These are phyloP conservation scores for Sphagnum magellanicum DNA, from an alignment of 228 moss, liverwort and hornwort species.

Conservation along the genomic window DNA sequence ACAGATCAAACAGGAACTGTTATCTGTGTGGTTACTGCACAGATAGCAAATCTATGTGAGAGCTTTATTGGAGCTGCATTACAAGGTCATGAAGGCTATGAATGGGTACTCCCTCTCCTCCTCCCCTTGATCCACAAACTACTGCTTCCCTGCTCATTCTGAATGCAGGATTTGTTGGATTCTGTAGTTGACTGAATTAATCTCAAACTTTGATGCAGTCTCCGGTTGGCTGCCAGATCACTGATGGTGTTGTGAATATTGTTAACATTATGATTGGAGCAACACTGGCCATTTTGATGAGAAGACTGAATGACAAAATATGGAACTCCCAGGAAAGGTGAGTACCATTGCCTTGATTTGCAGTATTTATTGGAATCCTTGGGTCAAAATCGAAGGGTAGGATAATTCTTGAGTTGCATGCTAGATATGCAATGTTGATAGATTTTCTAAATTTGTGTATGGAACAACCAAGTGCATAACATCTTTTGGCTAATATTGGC, in stretches of 20 bases:
- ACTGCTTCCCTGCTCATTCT: not conserved
- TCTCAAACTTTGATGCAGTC: no score
- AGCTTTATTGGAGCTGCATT: constrained; percentile 87
- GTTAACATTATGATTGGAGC: constrained; percentile 52
- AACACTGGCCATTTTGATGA: constrained; percentile 26
- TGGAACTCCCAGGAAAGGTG: not conserved
- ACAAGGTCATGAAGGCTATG: constrained; percentile 78
- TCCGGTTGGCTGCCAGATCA: constrained; percentile 32
- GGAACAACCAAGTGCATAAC: no score
- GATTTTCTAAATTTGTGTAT: no score
- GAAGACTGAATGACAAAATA: constrained; percentile 20
- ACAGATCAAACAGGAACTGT: constrained; percentile 66
- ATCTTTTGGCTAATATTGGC: no score
- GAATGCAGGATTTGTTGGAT: no score
- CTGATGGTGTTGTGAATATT: constrained; percentile 51
- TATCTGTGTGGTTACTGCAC: constrained; percentile 72
- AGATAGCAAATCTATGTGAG: constrained; percentile 87
- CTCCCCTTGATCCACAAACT: not conserved
- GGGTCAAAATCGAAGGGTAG: no score
- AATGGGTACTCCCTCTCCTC: constrained; percentile 55
- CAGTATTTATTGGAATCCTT: no score
- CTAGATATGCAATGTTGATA: no score
- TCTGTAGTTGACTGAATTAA: no score
- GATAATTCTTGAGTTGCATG: no score
- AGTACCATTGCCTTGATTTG: no score